phyloP scores from a whole-genome alignment of 768 basidiomycete genomes.

The Suillus sp. region DNA sequence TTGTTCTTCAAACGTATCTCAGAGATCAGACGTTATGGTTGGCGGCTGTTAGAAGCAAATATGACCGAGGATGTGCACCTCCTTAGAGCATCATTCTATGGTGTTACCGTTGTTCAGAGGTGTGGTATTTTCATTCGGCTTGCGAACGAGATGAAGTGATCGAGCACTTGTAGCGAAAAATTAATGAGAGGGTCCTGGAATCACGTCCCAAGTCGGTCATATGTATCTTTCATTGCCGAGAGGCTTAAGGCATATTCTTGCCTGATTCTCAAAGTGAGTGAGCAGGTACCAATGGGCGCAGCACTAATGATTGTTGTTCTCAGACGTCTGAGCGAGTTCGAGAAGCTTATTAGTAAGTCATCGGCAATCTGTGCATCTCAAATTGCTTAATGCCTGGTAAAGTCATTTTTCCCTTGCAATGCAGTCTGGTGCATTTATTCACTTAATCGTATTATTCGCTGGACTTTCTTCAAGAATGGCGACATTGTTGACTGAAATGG shows the following conservation, averaged over 20 bases:
- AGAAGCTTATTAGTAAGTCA: constrained; percentile 56
- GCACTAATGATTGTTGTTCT: constrained; percentile 12
- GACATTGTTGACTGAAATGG: constrained; percentile 46
- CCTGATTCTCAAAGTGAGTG: constrained; percentile 52
- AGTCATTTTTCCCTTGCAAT: constrained; percentile 67
- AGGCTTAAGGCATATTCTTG: constrained; percentile 37
- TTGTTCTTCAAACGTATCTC: constrained; percentile 69
- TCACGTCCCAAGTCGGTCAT: constrained; percentile 47
- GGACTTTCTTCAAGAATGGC: constrained; percentile 64
- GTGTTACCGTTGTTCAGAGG: constrained; percentile 24
- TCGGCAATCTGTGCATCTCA: not conserved
- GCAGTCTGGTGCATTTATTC: constrained; percentile 74
- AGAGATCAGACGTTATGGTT: constrained; percentile 60
- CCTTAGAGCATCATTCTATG: constrained; percentile 32
- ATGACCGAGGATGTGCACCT: constrained; percentile 26
- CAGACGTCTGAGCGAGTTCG: constrained; percentile 50
- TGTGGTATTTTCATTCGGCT: not conserved
- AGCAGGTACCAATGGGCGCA: not conserved
- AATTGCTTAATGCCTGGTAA: constrained; percentile 8
- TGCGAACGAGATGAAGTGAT: too few relatives aligned
- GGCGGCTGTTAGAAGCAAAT: constrained; percentile 20
- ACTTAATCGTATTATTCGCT: constrained; percentile 60
- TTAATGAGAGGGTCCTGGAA: constrained; percentile 65
- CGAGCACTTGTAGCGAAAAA: constrained; percentile 43
- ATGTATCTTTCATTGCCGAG: constrained; percentile 37